Base-by-base conservation (phyloP, 106 monocot genomes). In the Ottelia alismoides region DNA sequence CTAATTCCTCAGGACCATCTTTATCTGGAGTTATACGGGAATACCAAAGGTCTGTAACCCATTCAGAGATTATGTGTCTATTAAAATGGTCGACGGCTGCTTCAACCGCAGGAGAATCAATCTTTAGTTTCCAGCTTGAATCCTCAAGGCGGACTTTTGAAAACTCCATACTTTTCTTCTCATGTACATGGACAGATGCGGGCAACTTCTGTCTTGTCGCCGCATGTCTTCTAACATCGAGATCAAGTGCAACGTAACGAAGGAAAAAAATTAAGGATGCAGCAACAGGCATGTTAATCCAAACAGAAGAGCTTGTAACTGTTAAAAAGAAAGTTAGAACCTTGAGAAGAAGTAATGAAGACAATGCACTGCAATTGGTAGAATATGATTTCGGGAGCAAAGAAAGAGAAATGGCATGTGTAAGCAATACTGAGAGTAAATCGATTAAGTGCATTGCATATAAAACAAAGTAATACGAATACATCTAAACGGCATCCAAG, bases 21-120 rank as follows among this genome's bases (percentile, higher is more conserved):
- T 48, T 85, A 53, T 98, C 96, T 35, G 96, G 89, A 22, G 96
- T 89, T 67, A 98, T 72, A 27, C 76, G 84, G 4, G 78, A 76
- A 62, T 98, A 98, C 96, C 96, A 98, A 5, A 98, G 84, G 79
- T 98, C 77, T n/a, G 85, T 82, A 27, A 98, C 70, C 88, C 88
- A 98, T 61, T 98, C 96, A 67, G 85, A 76, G n/a, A 89, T 52
- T 49, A 98, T 44, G 58, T 98, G 96, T 23, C 89, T 76, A 27
- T 84, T 82, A 61, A 98, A 89, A 27, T 89, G 84, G 48, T 98
- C 89, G 57, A 89, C 76, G 62, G 96, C 96, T 61, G 68, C 82
- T 65, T 89, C 96, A 60, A 85, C 89, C 31, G 65, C 49, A 58
- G 78, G 76, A 18, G 85, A 85, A 56, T 98, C 79, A 64, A 98